Conservation (phyloP, 179 eudicot genomes). For the Beta macrorhiza region DNA sequence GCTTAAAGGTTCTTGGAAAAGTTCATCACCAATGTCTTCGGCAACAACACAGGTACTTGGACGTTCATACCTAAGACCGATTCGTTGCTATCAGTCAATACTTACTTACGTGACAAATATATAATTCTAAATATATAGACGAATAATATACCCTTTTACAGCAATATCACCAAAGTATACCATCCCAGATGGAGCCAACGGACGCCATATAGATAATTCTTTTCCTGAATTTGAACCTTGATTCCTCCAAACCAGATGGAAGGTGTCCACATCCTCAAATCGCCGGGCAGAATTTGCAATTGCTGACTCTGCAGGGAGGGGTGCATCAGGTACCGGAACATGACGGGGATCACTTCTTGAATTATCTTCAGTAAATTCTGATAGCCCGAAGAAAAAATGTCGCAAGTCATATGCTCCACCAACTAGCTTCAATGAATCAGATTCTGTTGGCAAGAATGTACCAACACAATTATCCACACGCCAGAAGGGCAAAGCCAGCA, state of each 20-base stretch:
- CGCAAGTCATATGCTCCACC: slow-evolving; percentile 84
- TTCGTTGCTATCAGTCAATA: slow-evolving; percentile 12
- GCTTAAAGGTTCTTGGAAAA: slow-evolving; percentile 58
- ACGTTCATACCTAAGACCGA: slow-evolving; percentile 72
- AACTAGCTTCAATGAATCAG: slow-evolving; percentile 41
- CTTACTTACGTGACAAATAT: slow-evolving; percentile 1
- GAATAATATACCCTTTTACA: slow-evolving; percentile 65
- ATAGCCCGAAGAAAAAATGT: slow-evolving; percentile 56
- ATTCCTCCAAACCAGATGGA: slow-evolving; percentile 89
- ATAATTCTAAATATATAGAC: slow-evolving; percentile 2
- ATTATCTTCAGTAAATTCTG: slow-evolving; percentile 40
- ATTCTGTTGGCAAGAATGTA: slow-evolving; percentile 85
- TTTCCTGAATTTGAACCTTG: slow-evolving; percentile 79
- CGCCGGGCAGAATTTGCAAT: slow-evolving; percentile 49
- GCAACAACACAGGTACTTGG: slow-evolving; percentile 79
- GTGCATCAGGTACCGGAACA: slow-evolving; percentile 30
- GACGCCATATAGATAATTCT: slow-evolving; percentile 91
- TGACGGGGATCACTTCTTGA: slow-evolving; percentile 33
- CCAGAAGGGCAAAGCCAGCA: slow-evolving; percentile 65
- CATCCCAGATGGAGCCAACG: slow-evolving; percentile 80
- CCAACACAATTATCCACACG: slow-evolving; percentile 90
- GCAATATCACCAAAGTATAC: slow-evolving; percentile 95
- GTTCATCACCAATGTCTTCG: slow-evolving; percentile 73
- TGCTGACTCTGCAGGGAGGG: slow-evolving; percentile 39
- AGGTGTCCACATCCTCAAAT: slow-evolving; percentile 72